Base-by-base conservation (phyloP, 2,329 filamentous ascomycete genomes). In the Cladosporium cucumerinum region DNA sequence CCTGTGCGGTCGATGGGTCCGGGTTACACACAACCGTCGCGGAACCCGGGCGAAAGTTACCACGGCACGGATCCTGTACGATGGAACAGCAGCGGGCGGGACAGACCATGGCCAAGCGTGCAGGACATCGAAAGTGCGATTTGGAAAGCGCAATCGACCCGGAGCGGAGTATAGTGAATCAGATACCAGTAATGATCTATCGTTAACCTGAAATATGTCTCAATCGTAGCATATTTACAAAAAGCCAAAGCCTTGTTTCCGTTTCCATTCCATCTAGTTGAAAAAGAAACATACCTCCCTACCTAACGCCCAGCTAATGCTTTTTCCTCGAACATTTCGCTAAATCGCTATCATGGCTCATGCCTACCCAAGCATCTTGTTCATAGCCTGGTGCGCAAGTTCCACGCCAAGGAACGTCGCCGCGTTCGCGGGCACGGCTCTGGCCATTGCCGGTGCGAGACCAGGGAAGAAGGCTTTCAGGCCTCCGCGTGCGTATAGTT, bases 381-480 rank as follows among this genome's bases (percentile, higher is more conserved):
- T 88, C 90, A 95, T 92, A 54, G 88, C 88, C 79, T 91, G 88
- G 74, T 95, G 91, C 51, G 91, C 91, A 76, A 94, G 78, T 81
- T 95, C 91, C 8, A 95, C 91, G 12, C 91, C 91, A 73, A 93
- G 79, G 73, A 99, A 99, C 2, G 95, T 98, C 34, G 95, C 95
- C 1, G 95, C 95, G 76, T 99, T 99, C 11, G 95, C 95, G 7
- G 95, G 95, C 51, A 98, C 93, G 5, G 95, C 95, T 79, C 95
- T 88, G 12, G 93, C 90, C 76, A 99, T 85, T 3, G 95, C 95
- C 1, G 95, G 95, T 0, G 92, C 94, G 71, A 99, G 93, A 26
- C 95, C 95, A 6, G 95, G 95, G 86, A 99, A 99, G 82, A 99
- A 99, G 1, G 95, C 93, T 81, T 89, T 93, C 74, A 91, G 78